Evolutionary conservation across 2,329 filamentous ascomycete species (phyloP).

Genomic region (Dryadomyces quercivorus): DNA sequence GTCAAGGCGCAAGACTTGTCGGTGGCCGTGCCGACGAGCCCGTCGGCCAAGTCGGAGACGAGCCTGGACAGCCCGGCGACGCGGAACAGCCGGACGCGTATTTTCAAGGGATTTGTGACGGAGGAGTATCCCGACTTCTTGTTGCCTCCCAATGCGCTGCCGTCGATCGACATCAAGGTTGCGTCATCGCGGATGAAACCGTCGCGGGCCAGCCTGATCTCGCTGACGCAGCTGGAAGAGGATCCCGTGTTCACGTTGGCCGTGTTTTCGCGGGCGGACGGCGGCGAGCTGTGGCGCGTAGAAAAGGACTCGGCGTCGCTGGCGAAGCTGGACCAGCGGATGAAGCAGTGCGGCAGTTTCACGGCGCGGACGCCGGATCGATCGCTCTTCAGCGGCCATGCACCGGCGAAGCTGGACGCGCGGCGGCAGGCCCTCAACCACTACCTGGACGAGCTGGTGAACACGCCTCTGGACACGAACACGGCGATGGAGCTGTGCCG

Average conservation of each 20-base stretch:
- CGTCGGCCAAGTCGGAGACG: slow-evolving; percentile 9
- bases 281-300: slow-evolving; percentile 77
- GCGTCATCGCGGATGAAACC: slow-evolving; percentile 92
- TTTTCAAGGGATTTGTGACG: slow-evolving; percentile 68
- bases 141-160: slow-evolving; percentile 76
- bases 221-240: slow-evolving; percentile 69
- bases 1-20: slow-evolving; percentile 16
- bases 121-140: slow-evolving; percentile 81
- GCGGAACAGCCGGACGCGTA: slow-evolving; percentile 26
- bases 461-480: slow-evolving; percentile 66
- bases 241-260: slow-evolving; percentile 91
- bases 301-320: slow-evolving; percentile 84
- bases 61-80: slow-evolving; percentile 23
- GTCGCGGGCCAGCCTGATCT: slow-evolving; percentile 73
- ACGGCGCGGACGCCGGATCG: slow-evolving; percentile 70
- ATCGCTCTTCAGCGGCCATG: slow-evolving; percentile 79
- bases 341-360: slow-evolving; percentile 64
- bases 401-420: slow-evolving; percentile 85
- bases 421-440: slow-evolving; percentile 67
- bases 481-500: slow-evolving; percentile 74
- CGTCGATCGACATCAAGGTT: slow-evolving; percentile 74
- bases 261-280: slow-evolving; percentile 63
- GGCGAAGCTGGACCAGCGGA: slow-evolving; percentile 65
- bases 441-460: slow-evolving; percentile 76
- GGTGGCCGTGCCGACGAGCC: slow-evolving; percentile 14